phyloP scores from a whole-genome alignment of 1,139 yeast species.

The Geotrichum citri-aurantii region DNA sequence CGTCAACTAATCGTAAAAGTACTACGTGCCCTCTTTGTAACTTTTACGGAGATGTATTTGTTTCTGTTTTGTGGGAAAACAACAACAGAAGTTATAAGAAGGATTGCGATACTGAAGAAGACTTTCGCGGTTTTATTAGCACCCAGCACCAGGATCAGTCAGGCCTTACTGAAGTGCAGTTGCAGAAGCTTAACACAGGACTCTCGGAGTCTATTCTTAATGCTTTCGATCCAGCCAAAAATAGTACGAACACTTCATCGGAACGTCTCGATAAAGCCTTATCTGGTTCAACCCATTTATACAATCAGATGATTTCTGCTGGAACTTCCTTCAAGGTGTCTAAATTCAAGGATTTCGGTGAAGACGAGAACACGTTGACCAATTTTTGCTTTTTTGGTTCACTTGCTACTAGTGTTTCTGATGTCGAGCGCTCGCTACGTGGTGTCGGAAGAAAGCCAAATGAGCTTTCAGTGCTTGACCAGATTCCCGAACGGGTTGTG shows the following conservation, averaged over 20 bases:
- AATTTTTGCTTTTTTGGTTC: background rate
- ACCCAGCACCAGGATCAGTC: background rate
- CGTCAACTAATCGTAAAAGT: slow-evolving; percentile 33
- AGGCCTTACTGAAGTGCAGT: background rate
- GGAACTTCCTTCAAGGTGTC: background rate
- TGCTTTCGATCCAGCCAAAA: background rate
- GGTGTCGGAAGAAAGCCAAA: slow-evolving; percentile 39
- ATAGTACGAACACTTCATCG: background rate
- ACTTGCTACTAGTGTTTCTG: slow-evolving; percentile 43
- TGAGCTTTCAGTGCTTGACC: slow-evolving; percentile 45
- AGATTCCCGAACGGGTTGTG: slow-evolving; percentile 40
- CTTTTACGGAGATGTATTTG: slow-evolving; percentile 71
- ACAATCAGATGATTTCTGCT: background rate
- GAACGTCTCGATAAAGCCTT: background rate
- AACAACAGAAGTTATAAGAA: slow-evolving; percentile 23
- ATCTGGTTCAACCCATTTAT: background rate
- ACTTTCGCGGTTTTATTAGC: slow-evolving; percentile 7
- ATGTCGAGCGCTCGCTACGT: slow-evolving; percentile 61
- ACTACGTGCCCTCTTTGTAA: slow-evolving; percentile 81
- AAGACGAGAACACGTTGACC: background rate
- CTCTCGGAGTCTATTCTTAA: background rate
- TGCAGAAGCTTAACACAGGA: background rate
- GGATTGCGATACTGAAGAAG: slow-evolving; percentile 12
- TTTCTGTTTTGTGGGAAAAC: slow-evolving; percentile 57
- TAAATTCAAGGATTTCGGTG: background rate